phyloP scores from a whole-genome alignment of 331 rosid species.

The Telfairia occidentalis region DNA sequence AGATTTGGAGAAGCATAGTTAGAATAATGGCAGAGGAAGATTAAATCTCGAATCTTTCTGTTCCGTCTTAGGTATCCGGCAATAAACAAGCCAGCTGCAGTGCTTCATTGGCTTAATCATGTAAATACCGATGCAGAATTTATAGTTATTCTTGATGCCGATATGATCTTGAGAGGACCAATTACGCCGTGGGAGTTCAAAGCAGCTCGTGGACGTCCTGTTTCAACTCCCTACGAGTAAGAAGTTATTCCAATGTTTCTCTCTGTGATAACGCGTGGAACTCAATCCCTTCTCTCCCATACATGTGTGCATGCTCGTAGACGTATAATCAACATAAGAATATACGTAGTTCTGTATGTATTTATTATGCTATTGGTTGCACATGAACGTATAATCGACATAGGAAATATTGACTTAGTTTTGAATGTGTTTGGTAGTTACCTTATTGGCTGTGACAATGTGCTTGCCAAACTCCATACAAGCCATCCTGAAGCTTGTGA shows the following conservation, averaged over 20 bases:
- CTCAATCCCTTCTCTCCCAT: neutral
- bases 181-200: constrained; percentile 97
- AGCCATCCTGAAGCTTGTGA: constrained; percentile 95
- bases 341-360: neutral
- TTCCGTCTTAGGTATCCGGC: constrained; percentile 83
- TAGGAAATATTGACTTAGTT: neutral
- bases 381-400: neutral
- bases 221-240: constrained; percentile 97
- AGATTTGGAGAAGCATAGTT: neutral
- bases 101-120: constrained; percentile 98
- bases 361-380: neutral
- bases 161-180: constrained; percentile 93
- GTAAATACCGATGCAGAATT: constrained; percentile 71
- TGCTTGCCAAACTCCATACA: constrained; percentile 83
- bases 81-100: constrained; percentile 95
- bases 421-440: constrained; percentile 35
- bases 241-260: constrained; percentile 4
- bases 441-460: constrained; percentile 92
- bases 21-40: neutral
- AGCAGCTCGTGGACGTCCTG: constrained; percentile 77
- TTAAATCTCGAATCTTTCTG: neutral
- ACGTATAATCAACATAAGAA: neutral
- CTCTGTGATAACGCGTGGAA: neutral
- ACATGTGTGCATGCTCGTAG: neutral
- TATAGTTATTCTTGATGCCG: constrained; percentile 96